Evolutionary conservation across 2,329 filamentous ascomycete species (phyloP).

Genomic region (Xylaria polymorpha): DNA sequence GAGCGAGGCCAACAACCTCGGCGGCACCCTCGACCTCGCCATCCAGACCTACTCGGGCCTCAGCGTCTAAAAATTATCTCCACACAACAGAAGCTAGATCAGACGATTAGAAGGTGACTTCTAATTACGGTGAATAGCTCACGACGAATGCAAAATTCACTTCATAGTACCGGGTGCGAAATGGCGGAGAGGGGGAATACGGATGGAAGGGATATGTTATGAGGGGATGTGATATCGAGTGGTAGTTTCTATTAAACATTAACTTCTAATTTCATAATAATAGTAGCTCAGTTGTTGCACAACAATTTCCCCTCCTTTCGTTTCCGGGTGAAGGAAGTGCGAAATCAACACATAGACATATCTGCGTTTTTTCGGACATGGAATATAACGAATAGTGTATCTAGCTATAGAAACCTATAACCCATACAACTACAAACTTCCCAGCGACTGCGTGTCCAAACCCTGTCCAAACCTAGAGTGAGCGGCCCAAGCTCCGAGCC

Average conservation of each 20-base stretch:
- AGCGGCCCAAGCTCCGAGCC: too few relatives aligned
- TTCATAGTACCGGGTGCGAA: neutral
- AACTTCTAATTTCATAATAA: constrained; percentile 18
- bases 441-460: too few relatives aligned
- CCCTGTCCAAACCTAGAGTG: too few relatives aligned
- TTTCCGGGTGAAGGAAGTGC: neutral
- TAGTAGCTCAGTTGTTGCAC: neutral
- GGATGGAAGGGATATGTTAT: neutral
- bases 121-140: neutral
- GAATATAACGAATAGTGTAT: too few relatives aligned
- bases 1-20: constrained; percentile 33
- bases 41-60: constrained; percentile 26
- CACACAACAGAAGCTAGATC: neutral
- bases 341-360: neutral
- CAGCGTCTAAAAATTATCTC: constrained; percentile 19
- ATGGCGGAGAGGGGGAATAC: neutral
- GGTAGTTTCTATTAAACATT: neutral
- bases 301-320: neutral
- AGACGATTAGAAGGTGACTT: neutral
- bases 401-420: too few relatives aligned
- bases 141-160: neutral
- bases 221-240: neutral
- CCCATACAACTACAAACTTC: neutral
- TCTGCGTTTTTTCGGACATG: too few relatives aligned
- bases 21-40: constrained; percentile 25